phyloP scores from a whole-genome alignment of 345 rosid genomes.

The Euphorbia tirucalli region DNA sequence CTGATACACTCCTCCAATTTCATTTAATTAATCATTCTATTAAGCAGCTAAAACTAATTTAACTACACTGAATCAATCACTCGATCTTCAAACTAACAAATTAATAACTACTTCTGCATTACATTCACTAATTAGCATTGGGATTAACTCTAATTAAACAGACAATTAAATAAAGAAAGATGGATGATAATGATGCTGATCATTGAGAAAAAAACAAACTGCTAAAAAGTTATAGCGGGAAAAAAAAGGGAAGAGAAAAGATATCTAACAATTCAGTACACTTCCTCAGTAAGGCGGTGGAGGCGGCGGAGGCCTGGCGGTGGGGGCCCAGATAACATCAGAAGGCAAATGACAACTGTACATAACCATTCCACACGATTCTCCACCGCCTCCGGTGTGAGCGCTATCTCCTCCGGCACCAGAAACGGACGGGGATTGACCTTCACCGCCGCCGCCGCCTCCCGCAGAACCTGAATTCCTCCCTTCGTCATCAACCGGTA shows the following conservation, averaged over 20 bases:
- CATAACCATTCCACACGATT: slow-evolving; percentile 59
- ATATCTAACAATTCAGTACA: too few species aligned
- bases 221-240: not conserved
- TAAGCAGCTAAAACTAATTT: not conserved
- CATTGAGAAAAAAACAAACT: not conserved
- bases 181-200: not conserved
- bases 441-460: slow-evolving; percentile 47
- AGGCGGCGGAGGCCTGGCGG: slow-evolving; percentile 55
- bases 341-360: slow-evolving; percentile 59
- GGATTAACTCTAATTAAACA: not conserved
- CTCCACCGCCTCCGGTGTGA: slow-evolving; percentile 44
- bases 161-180: too few species aligned
- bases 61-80: too few species aligned
- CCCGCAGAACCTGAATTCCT: slow-evolving; percentile 43
- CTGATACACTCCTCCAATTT: too few species aligned
- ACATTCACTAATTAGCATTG: not conserved
- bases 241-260: not conserved
- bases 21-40: not conserved
- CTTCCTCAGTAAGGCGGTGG: slow-evolving; percentile 36
- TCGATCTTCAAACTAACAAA: too few species aligned
- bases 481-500: slow-evolving; percentile 42
- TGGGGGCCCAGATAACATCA: slow-evolving; percentile 77
- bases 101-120: too few species aligned
- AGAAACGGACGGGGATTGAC: slow-evolving; percentile 47
- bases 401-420: slow-evolving; percentile 49